Base-by-base conservation (phyloP, 2,329 filamentous ascomycete genomes). In the Clonostachys byssicola region DNA sequence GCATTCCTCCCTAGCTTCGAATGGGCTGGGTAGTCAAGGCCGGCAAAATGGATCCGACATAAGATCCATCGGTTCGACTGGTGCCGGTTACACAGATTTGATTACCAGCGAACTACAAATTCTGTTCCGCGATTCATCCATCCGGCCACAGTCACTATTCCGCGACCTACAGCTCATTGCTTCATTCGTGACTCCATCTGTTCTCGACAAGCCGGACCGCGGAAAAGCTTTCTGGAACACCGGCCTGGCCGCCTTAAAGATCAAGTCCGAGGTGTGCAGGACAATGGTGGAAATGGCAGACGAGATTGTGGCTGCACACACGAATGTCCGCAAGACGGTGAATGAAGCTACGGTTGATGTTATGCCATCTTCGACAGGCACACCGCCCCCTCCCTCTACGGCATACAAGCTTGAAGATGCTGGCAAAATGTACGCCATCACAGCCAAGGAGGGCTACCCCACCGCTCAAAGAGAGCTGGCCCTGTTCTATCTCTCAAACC, bases 391-490 rank as follows among this genome's bases (percentile, higher is more conserved):
- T 12, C 68, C 77, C 0, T 70, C 81, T 4, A 77, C 83, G 47
- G 79, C 83, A 42, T 85, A 89, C 65, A 83, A 79, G 48, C 81
- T 94, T 61, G 77, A 83, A 40, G 90, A 96, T 61, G 92, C 91
- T 1, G 92, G 88, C 4, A 83, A 80, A 55, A 94, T 97, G 84
- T 90, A 89, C 76, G 87, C 89, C 52, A 94, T 96, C 61, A 92
- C 92, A 2, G 94, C 94, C 14, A 94, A 92, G 63, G 94, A 99
- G 67, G 92, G 92, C 38, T 65, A 64, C 42, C 79, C 91, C 0
- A 88, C 89, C 12, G 92, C 92, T 6, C 92, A 97, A 70, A 85
- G 94, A 44, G 94, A 99, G 68, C 78, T 99, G 14, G 94, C 89
- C 2, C 88, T 96, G 52, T 87, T 97, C 58, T 97, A 96, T 63